A percentile compares a stretch with the other conserved stretches of the same genome.
These are phyloP conservation scores for Ambrosia hybrid DNA, from an alignment of 140 eudicot species.

Conservation along the genomic window DNA sequence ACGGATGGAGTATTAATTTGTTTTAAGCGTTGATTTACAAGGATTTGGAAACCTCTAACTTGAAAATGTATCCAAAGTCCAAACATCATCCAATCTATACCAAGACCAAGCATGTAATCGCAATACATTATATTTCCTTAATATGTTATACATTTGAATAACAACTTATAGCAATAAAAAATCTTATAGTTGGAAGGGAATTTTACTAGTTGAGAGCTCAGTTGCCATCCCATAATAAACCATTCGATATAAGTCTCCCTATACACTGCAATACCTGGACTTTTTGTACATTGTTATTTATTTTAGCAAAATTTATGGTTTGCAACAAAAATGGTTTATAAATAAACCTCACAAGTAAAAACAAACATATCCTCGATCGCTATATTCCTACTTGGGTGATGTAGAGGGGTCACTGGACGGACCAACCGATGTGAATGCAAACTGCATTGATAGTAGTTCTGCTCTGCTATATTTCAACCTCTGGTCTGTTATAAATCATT, in stretches of 20 bases:
- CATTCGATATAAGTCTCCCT: background rate
- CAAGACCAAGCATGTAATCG: no score
- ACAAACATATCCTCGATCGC: background rate
- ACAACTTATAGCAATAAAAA: no score
- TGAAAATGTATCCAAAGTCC: no score
- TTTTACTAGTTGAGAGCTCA: background rate
- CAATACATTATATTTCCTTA: no score
- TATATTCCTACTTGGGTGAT: constrained; percentile 12
- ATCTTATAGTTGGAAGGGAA: no score
- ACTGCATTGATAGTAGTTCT: constrained; percentile 67
- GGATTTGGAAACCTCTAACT: no score
- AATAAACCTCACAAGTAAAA: background rate
- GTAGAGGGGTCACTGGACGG: constrained; percentile 23
- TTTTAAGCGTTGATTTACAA: no score
- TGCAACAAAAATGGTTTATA: background rate
- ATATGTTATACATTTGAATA: no score
- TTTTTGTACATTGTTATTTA: background rate
- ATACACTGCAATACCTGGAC: background rate
- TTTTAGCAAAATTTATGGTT: background rate
- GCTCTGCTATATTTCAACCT: constrained; percentile 79
- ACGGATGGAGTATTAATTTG: no score
- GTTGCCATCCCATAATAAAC: background rate
- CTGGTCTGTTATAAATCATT: constrained; percentile 50
- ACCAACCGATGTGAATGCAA: constrained; percentile 34
- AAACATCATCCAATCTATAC: no score